Base-by-base conservation (phyloP, 192 early-diverging fungal species). In the Entomortierella parvispora region DNA sequence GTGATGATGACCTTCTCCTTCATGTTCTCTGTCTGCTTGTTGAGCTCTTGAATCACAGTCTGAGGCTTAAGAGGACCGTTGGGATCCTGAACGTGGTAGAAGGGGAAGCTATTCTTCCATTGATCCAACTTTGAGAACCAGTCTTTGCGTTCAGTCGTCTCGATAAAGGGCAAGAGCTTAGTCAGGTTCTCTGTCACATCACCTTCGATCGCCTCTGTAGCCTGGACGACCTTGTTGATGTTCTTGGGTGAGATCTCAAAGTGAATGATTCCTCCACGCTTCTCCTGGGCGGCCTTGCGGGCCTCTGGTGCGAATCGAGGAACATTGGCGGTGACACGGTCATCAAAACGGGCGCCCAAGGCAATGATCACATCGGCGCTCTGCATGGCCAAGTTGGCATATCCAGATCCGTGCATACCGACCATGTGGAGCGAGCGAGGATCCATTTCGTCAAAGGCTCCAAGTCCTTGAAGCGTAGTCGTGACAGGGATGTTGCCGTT, bases 171-270 rank as follows among this genome's bases (percentile, higher is more conserved):
- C 55, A 98, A 75, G 71, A 99, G 74, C 43, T 86, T 87, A 15
- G 82, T 80, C 67, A 99, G 51, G 84, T 98, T 99, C 65, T 90
- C 88, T 18, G 93, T 87, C 8, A 97, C 96, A 79, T 99, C 97
- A 42, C 97, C 97, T 80, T 97, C 96, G 42, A 99, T 91, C 32
- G 96, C 94, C 33, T 91, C 81, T 49, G 93, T 94, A 29, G 92
- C 94, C 69, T 94, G 88, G 43, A 99, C 91, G 32, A 96, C 93
- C 87, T 99, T 99, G 89, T 98, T 99, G 88, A 99, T 98, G 82
- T 99, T 97, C 87, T 99, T 99, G 78, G 95, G 96, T 89, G 96
- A 90, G 72, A 99, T 97, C 78, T 99, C 97, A 89, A 99, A 99
- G 82, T 99, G 97, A 58, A 95, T 89, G 57, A 99, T 98, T 60